Evolutionary conservation across 75 land plant species (phyloP).

Genomic region (Azolla pinnata): DNA sequence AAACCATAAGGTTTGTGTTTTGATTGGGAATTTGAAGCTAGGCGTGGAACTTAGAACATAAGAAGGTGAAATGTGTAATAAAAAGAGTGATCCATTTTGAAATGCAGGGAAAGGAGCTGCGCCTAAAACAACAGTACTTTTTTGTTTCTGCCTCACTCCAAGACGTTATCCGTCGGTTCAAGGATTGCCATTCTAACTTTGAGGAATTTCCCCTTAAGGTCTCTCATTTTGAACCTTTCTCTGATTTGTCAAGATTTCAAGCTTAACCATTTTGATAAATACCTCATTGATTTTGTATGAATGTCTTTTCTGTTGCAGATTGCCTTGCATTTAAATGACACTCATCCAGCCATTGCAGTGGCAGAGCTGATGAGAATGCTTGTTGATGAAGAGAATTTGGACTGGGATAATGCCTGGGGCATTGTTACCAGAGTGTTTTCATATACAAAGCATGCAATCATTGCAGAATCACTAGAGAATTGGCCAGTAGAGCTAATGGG

Average conservation of each 20-base stretch:
- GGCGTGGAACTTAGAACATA: too few relatives aligned
- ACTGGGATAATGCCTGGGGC: conserved; percentile 52
- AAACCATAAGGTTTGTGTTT: too few relatives aligned
- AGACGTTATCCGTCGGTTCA: conserved; percentile 60
- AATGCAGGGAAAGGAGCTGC: conserved; percentile 73
- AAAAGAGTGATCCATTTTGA: too few relatives aligned
- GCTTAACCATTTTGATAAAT: too few relatives aligned
- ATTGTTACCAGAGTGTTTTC: conserved; percentile 48
- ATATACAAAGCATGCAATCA: conserved; percentile 53
- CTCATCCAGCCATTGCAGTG: conserved; percentile 63
- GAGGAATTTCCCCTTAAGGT: conserved; percentile 58
- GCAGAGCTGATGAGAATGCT: conserved; percentile 58
- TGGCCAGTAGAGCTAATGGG: conserved; percentile 59
- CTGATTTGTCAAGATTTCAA: too few relatives aligned
- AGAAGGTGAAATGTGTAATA: too few relatives aligned
- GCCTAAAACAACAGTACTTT: conserved; percentile 72
- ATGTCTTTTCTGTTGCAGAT: conserved; percentile 53
- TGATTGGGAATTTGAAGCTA: too few relatives aligned
- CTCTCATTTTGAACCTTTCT: too few relatives aligned
- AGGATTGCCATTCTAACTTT: conserved; percentile 47
- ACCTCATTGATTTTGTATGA: too few relatives aligned
- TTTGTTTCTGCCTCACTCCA: conserved; percentile 72
- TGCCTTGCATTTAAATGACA: conserved; percentile 68
- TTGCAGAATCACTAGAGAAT: conserved; percentile 55
- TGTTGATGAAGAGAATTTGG: conserved; percentile 52